Evolutionary conservation across 345 rosid genomes (phyloP).

Genomic region (thale cress (Arabidopsis thaliana)): TAIR10.1 NC_003074.8:9088501-9089000

Average conservation of each 20-base stretch:
- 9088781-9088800: conserved; percentile 60
- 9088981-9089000: conserved; percentile 11
- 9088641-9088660: conserved; percentile 31
- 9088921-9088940: conserved; percentile 98
- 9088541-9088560: conserved; percentile 73
- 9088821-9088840: conserved; percentile 69
- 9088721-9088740: conserved; percentile 32
- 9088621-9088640: conserved; percentile 65
- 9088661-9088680: conserved; percentile 9
- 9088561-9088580: conserved; percentile 71
- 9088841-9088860: conserved; percentile 71
- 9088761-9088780: conserved; percentile 64
- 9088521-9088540: conserved; percentile 72
- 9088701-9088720: conserved; percentile 18
- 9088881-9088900: conserved; percentile 61
- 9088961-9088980: conserved; percentile 27
- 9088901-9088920: conserved; percentile 63
- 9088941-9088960: conserved; percentile 50
- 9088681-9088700: conserved; percentile 24
- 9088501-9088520: conserved; percentile 67
- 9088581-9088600: conserved; percentile 85
- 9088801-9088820: conserved; percentile 72
- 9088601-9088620: conserved; percentile 70
- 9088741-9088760: conserved; percentile 56
- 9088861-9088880: conserved; percentile 66